These are phyloP conservation scores for Trichoderma citrinoviride DNA, from an alignment of 2,329 filamentous ascomycete genomes.

Conservation along the genomic window DNA sequence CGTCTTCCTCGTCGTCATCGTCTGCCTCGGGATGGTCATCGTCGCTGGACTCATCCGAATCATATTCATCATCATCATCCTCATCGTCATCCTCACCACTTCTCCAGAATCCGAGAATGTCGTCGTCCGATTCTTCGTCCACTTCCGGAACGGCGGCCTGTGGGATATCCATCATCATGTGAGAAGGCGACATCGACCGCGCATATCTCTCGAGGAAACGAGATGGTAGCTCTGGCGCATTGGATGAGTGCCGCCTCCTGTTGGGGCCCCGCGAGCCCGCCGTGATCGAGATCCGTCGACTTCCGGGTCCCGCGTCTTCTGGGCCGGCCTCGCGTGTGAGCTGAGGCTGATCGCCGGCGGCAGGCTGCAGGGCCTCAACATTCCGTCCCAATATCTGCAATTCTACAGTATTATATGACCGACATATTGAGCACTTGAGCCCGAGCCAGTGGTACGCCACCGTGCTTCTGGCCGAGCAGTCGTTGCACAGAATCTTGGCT, in stretches of 20 bases:
- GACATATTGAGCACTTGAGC: slow-evolving; percentile 76
- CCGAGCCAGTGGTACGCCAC: slow-evolving; percentile 94
- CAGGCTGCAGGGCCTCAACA: slow-evolving; percentile 30
- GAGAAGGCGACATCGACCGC: slow-evolving; percentile 45
- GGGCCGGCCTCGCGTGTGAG: background rate
- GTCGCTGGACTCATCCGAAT: slow-evolving; percentile 51
- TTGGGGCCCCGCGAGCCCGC: slow-evolving; percentile 26
- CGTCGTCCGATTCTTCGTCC: slow-evolving; percentile 51
- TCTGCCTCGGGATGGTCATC: slow-evolving; percentile 43
- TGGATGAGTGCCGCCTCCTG: slow-evolving; percentile 42
- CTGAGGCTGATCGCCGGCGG: slow-evolving; percentile 28
- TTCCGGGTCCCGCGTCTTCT: background rate
- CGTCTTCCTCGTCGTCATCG: slow-evolving; percentile 46
- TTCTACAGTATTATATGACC: slow-evolving; percentile 68
- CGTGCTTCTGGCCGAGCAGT: slow-evolving; percentile 84
- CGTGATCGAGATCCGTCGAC: slow-evolving; percentile 28
- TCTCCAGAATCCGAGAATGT: slow-evolving; percentile 58
- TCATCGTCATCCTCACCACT: slow-evolving; percentile 48
- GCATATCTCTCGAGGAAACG: slow-evolving; percentile 42
- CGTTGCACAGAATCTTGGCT: slow-evolving; percentile 87
- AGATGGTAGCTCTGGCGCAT: slow-evolving; percentile 35
- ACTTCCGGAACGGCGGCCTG: slow-evolving; percentile 30
- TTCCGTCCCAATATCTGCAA: slow-evolving; percentile 56
- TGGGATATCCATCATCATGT: slow-evolving; percentile 28
- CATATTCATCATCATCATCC: slow-evolving; percentile 37